phyloP scores from a whole-genome alignment of 208 protist genomes.

The Trypanosoma congolense region DNA sequence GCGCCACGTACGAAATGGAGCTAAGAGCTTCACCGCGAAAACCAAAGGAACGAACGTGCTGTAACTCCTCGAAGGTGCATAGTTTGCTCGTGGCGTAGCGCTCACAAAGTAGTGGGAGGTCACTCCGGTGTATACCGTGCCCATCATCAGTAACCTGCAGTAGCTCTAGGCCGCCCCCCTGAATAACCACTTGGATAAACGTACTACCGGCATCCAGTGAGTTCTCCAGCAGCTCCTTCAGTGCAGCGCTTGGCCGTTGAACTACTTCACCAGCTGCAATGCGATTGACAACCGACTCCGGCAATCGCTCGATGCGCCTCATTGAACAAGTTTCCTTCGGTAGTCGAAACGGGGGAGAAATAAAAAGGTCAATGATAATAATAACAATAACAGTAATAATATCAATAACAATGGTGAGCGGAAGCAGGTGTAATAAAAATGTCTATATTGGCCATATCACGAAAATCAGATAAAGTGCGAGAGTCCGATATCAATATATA shows the following conservation, averaged over 20 bases:
- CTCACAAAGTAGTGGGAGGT: constrained; percentile 95
- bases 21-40: constrained; percentile 91
- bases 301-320: constrained; percentile 85
- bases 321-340: constrained; percentile 5
- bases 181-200: constrained; percentile 82
- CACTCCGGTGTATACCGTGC: constrained; percentile 91
- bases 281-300: constrained; percentile 92
- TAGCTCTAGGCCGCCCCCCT: constrained; percentile 93
- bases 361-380: constrained; percentile 2
- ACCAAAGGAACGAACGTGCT: constrained; percentile 81
- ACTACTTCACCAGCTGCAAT: constrained; percentile 99
- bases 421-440: too few relatives aligned
- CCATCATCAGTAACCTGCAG: constrained; percentile 98
- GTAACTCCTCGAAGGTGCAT: constrained; percentile 84
- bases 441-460: too few relatives aligned
- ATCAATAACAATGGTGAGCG: constrained; percentile 20
- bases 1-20: constrained; percentile 78
- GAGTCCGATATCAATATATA: constrained; percentile 1
- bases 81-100: constrained; percentile 96
- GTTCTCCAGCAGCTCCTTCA: constrained; percentile 99
- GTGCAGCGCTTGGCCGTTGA: constrained; percentile 93
- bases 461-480: constrained; percentile 16
- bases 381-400: constrained; percentile 7
- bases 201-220: constrained; percentile 93
- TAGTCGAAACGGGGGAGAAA: constrained; percentile 1